phyloP scores from a whole-genome alignment of 768 basidiomycete species.

The Clitopilus passeckerianus region DNA sequence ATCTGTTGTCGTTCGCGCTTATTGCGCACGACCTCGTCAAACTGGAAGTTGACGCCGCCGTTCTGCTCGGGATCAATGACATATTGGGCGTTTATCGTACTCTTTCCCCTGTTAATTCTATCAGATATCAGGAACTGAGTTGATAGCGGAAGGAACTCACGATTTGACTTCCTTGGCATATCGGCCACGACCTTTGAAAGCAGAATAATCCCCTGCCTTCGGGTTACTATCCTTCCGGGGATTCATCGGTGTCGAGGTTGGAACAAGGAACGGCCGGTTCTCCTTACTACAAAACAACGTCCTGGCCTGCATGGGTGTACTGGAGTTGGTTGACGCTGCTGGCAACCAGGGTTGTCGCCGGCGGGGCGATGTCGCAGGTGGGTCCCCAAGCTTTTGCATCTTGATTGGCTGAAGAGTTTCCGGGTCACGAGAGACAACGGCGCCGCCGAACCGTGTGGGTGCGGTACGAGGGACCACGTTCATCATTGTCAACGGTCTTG shows the following conservation, averaged over 20 bases:
- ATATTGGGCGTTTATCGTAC: slow-evolving; percentile 59
- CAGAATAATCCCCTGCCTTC: slow-evolving; percentile 33
- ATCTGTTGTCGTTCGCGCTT: slow-evolving; percentile 60
- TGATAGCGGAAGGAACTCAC: slow-evolving; percentile 14
- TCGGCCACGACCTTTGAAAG: slow-evolving; percentile 55
- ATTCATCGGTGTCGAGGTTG: slow-evolving; percentile 17
- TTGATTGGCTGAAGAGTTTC: slow-evolving; percentile 10
- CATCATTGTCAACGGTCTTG: background rate
- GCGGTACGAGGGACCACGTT: background rate
- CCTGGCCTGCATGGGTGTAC: background rate
- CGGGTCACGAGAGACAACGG: slow-evolving; percentile 9
- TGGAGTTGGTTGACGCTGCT: background rate
- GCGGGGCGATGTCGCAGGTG: background rate
- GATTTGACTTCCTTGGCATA: slow-evolving; percentile 35
- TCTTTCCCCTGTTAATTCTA: slow-evolving; percentile 17
- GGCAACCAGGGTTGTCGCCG: background rate
- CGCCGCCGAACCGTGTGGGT: background rate
- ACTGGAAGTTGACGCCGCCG: slow-evolving; percentile 61
- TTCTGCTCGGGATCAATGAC: slow-evolving; percentile 66
- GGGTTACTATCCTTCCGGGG: slow-evolving; percentile 14
- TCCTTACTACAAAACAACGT: slow-evolving; percentile 1
- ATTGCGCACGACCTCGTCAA: slow-evolving; percentile 70
- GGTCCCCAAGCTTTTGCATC: slow-evolving; percentile 8
- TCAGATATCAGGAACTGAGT: background rate
- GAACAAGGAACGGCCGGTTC: background rate